phyloP scores from a whole-genome alignment of 148 eudicot species.

The Rheum nobile region DNA sequence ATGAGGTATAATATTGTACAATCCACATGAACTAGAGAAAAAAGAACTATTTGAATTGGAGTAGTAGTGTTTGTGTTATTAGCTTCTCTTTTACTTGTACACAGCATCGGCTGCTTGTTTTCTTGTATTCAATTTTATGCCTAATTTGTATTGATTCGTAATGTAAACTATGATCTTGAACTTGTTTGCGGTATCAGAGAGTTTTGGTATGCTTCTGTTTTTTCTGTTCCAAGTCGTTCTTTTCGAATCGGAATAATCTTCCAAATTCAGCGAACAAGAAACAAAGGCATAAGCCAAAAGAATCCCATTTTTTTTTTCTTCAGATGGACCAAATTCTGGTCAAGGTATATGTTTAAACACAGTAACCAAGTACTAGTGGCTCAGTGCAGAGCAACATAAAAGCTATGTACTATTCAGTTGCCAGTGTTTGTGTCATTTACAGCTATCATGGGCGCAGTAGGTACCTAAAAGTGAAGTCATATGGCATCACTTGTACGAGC shows the following conservation, averaged over 20 bases:
- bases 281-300: neutral
- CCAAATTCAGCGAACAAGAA: no score
- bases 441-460: conserved; percentile 34
- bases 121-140: neutral
- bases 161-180: neutral
- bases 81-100: conserved; percentile 1
- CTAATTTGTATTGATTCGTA: neutral
- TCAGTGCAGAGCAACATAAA: neutral
- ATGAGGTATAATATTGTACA: conserved; percentile 17
- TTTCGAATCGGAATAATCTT: no score
- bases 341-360: neutral
- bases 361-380: neutral
- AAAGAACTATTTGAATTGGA: neutral
- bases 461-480: conserved; percentile 85
- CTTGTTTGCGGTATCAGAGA: neutral
- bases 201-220: neutral
- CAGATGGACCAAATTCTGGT: neutral
- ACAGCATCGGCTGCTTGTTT: neutral
- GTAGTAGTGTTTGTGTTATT: neutral
- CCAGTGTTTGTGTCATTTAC: neutral
- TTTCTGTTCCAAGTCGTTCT: no score
- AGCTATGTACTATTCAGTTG: neutral
- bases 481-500: conserved; percentile 46
- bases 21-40: neutral
- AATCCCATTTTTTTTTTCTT: neutral